Percentiles rank a stretch among this genome's conserved stretches.
Conservation (phyloP, 1,139 yeast genomes). For the Pneumocystis murina region DNA sequence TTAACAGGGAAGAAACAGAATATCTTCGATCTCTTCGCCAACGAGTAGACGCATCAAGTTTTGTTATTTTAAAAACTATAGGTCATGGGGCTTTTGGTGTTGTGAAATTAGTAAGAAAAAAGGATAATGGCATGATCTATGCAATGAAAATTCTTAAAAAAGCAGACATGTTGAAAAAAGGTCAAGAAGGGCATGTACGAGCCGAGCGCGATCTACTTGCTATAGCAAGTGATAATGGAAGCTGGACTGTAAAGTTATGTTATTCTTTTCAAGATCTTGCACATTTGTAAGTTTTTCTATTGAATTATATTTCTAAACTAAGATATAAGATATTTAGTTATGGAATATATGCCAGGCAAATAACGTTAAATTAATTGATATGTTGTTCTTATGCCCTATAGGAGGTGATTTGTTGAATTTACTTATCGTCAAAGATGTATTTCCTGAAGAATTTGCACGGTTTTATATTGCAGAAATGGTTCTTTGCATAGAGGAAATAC, state of each 20-base stretch:
- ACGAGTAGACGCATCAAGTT: conserved; percentile 4
- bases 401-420: conserved; percentile 65
- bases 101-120: conserved; percentile 8
- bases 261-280: conserved; percentile 28
- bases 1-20: conserved; percentile 4
- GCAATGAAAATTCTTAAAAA: conserved; percentile 12
- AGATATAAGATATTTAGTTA: conserved; percentile 79
- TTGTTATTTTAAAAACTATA: conserved; percentile 6
- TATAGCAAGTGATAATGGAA: conserved; percentile 6
- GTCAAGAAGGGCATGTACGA: conserved; percentile 47
- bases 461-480: conserved; percentile 76
- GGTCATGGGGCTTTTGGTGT: conserved; percentile 12
- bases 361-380: not conserved
- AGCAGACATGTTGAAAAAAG: conserved; percentile 9
- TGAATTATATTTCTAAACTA: conserved; percentile 89
- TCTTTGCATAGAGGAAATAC: conserved; percentile 66
- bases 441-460: conserved; percentile 74
- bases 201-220: conserved; percentile 25
- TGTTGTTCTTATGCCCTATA: conserved; percentile 30
- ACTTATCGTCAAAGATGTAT: conserved; percentile 59
- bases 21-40: conserved; percentile 6
- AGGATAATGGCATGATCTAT: conserved; percentile 4
- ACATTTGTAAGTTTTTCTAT: conserved; percentile 78
- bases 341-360: conserved; percentile 86
- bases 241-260: conserved; percentile 7